Evolutionary conservation across 192 early-diverging fungal species (phyloP).

Genomic region (Coemansia nantahalensis): DNA sequence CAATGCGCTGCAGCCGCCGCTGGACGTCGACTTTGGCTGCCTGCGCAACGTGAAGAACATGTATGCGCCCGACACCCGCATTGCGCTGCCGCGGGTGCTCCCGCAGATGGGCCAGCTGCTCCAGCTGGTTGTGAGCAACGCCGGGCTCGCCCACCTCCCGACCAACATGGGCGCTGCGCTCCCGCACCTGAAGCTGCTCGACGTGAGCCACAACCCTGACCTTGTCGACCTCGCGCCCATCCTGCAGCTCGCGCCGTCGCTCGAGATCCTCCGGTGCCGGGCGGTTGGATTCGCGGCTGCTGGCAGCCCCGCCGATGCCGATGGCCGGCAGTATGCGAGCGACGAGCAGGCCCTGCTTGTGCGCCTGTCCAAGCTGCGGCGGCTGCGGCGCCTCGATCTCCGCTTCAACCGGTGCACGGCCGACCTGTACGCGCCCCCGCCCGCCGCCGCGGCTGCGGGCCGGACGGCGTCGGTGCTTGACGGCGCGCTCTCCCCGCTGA

Average conservation of each 20-base stretch:
- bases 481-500: slow-evolving; percentile 35
- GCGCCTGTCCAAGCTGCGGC: slow-evolving; percentile 22
- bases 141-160: slow-evolving; percentile 31
- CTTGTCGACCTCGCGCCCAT: slow-evolving; percentile 33
- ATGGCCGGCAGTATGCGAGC: background rate
- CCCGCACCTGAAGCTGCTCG: slow-evolving; percentile 37
- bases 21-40: slow-evolving; percentile 34
- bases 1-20: slow-evolving; percentile 25
- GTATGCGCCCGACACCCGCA: slow-evolving; percentile 43
- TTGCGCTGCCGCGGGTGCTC: slow-evolving; percentile 33
- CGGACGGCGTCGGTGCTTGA: slow-evolving; percentile 19
- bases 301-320: slow-evolving; percentile 6
- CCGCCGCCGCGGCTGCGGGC: background rate
- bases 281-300: slow-evolving; percentile 26
- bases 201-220: slow-evolving; percentile 46
- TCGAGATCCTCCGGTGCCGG: slow-evolving; percentile 42
- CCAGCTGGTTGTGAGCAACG: slow-evolving; percentile 43
- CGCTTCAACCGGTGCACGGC: slow-evolving; percentile 43
- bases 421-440: slow-evolving; percentile 39
- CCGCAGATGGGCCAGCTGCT: slow-evolving; percentile 27
- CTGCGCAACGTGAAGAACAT: slow-evolving; percentile 39
- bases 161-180: slow-evolving; percentile 38
- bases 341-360: slow-evolving; percentile 15
- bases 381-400: slow-evolving; percentile 33
- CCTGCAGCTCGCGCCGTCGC: slow-evolving; percentile 32